These are phyloP conservation scores for Aphanomyces astaci DNA, from an alignment of 352 stramenopile species.

Conservation along the genomic window DNA sequence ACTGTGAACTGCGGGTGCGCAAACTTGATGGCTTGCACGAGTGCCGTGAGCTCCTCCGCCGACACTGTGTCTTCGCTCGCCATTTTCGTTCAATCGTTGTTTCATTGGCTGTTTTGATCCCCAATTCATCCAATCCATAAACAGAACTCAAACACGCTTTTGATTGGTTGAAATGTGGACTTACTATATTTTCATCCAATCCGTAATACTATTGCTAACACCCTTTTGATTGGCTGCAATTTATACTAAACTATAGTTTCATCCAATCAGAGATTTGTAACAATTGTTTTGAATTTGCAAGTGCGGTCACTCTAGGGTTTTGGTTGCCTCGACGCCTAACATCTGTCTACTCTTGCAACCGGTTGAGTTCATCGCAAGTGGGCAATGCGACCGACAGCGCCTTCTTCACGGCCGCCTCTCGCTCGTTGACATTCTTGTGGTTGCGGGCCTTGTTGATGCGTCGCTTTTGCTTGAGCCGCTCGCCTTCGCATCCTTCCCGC, in stretches of 20 bases:
- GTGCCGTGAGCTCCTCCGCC: constrained; percentile 68
- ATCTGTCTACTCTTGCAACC: constrained; percentile 34
- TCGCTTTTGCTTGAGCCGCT: constrained; percentile 78
- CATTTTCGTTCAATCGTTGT: neutral
- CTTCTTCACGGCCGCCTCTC: constrained; percentile 64
- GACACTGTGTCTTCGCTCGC: constrained; percentile 31
- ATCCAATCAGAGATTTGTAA: neutral
- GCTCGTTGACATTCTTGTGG: constrained; percentile 53
- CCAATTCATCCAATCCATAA: neutral
- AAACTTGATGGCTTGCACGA: constrained; percentile 86
- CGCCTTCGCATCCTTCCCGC: constrained; percentile 68
- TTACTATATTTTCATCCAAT: too few relatives aligned
- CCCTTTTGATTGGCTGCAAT: neutral
- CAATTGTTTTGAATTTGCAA: too few relatives aligned
- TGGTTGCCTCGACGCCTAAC: too few relatives aligned
- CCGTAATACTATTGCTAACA: too few relatives aligned
- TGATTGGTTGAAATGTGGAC: too few relatives aligned
- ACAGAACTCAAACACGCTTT: neutral
- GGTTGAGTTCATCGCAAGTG: constrained; percentile 69
- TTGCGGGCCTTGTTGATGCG: constrained; percentile 82
- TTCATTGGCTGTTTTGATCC: neutral
- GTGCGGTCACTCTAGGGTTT: too few relatives aligned
- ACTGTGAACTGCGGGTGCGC: constrained; percentile 67
- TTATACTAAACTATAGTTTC: too few relatives aligned
- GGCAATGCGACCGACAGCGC: constrained; percentile 80